Evolutionary conservation across 345 rosid genomes (phyloP), one percentile per base, ranked within the genome.

Genomic region (Odontarrhena argentea): DNA sequence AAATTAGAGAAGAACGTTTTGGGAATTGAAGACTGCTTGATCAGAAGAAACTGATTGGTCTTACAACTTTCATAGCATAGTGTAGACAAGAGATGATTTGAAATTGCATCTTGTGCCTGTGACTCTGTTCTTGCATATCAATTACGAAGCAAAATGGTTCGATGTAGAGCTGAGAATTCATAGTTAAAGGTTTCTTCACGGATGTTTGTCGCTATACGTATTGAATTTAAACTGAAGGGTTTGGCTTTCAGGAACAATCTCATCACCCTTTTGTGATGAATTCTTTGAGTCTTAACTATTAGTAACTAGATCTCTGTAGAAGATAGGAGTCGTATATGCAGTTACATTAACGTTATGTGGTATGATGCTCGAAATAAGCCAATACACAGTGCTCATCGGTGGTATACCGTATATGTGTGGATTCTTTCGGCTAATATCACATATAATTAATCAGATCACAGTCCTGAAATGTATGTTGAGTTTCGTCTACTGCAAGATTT

Each of bases 21-120:
- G 11, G 36, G 37, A 58, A 35, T 68, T 12, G 25, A 37, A 41
- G n/a, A 13, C 5, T 52, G 46, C 24, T 22, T 51, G 2, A 26
- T 64, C 9, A 8, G 5, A 47, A n/a, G 61, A 38, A 18, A 8
- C 3, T 18, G 22, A 18, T 18, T 18, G 22, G 22, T 18, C 22
- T 18, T 36, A 32, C 42, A 37, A 11, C 15, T 67, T 25, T 38
- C 34, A 15, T 24, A 69, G 59, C 4, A 60, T 48, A 51, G 55
- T 43, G 15, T 64, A 30, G 52, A 14, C 55, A 18, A 25, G 67
- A 45, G 45, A 54, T 45, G 32, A 22, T 11, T 2, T 3, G 18
- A 53, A 9, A 12, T 56, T 49, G 58, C 51, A 59, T 59, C 43
- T 48, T 35, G 24, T 13, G 56, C 22, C 22, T 18, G 22, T 18